Evolutionary conservation across 148 eudicot genomes (phyloP).

Genomic region (Polygonum aviculare): DNA sequence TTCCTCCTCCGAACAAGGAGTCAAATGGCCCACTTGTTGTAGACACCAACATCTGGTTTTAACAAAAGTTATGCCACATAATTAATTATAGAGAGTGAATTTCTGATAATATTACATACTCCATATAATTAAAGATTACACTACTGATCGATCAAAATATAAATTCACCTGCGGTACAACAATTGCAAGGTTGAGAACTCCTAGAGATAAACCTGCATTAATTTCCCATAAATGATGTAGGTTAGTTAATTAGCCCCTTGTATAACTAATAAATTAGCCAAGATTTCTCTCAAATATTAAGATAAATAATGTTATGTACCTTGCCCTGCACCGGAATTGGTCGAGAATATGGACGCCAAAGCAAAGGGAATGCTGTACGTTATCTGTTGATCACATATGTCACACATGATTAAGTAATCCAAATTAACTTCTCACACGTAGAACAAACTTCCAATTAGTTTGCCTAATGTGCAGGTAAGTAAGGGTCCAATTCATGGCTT

Average conservation of each 20-base stretch:
- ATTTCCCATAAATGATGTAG: not conserved
- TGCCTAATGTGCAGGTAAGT: too few species aligned
- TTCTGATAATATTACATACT: not conserved
- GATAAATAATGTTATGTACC: conserved; percentile 21
- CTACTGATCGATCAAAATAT: not conserved
- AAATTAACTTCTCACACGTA: not conserved
- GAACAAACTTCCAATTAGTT: too few species aligned
- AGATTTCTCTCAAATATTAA: not conserved
- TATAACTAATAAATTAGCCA: not conserved
- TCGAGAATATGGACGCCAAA: conserved; percentile 47
- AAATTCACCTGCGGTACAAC: conserved; percentile 47
- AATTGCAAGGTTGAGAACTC: conserved; percentile 53
- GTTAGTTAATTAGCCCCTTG: not conserved
- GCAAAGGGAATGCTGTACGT: conserved; percentile 58
- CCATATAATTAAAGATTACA: too few species aligned
- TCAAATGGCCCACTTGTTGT: conserved; percentile 65
- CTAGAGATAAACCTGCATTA: conserved; percentile 39
- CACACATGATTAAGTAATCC: not conserved
- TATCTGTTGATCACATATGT: conserved; percentile 17
- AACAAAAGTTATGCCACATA: not conserved
- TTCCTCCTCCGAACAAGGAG: conserved; percentile 64
- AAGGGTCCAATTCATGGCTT: too few species aligned
- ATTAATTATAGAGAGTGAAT: too few species aligned
- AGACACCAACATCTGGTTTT: conserved; percentile 56
- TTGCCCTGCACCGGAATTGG: conserved; percentile 46